Evolutionary conservation across 352 stramenopile species (phyloP), one percentile per base, ranked within the genome.

Genomic region (Pythium myriotylum): DNA sequence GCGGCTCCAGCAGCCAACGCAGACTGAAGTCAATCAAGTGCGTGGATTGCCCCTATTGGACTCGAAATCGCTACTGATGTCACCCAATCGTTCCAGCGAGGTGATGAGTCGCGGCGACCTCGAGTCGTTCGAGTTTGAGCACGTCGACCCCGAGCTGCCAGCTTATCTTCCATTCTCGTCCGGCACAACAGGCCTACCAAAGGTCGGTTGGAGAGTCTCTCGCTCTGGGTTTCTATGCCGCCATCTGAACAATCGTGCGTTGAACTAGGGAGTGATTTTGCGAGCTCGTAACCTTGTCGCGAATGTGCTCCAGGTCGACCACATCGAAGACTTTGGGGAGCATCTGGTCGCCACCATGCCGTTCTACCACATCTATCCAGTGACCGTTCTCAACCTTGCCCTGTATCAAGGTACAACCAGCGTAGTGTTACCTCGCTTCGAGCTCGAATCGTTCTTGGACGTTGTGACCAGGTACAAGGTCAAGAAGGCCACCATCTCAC

Each of bases 361-460:
- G 19, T 97, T 98, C 54, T 98, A 97, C 78, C 95, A 99, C 64
- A 98, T 98, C 57, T 98, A 98, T 70, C 92, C 89, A 51, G 76
- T 90, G 23, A 83, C 88, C 43, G 70, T 95, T 19, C 62, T 97
- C 24, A 72, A 98, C 27, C 77, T 94, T 54, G 78, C 76, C 20
- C 73, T 94, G 27, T 91, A 86, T 65, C 82, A 91, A 68, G 89
- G 89, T 10, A 59, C 79, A 27, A 81, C 83, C 4, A 76, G 96
- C 12, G 84, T 98, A 14, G 90, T 97, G 10, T 84, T 97, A 19
- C 89, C 84, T 32, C 69, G 81, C 10, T 99, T 98, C 65, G 90
- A 98, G 56, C 82, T 95, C 0, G 73, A 94, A 43, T 64, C 72
- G 9, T 98, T 98, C 59, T 74, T 97, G 87, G 19, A 62, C 86